phyloP scores from a whole-genome alignment of 2,329 filamentous ascomycete genomes.

The Triangularia verruculosa region DNA sequence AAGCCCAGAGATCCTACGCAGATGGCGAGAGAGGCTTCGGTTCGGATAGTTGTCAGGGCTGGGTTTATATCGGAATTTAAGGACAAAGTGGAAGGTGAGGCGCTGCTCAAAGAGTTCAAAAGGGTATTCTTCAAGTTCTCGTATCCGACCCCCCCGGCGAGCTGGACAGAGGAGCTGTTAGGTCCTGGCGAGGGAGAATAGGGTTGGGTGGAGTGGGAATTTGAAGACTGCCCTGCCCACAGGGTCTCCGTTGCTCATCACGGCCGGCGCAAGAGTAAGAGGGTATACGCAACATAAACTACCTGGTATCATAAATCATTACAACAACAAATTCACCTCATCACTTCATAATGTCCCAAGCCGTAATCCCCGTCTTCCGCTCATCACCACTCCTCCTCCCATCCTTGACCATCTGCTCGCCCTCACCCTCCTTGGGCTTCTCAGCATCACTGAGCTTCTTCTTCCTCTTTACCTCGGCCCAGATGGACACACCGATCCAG shows the following conservation, averaged over 20 bases:
- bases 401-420: constrained; percentile 8
- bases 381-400: background rate
- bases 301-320: background rate
- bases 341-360: background rate
- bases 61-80: constrained; percentile 4
- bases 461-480: constrained; percentile 32
- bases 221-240: too few relatives aligned
- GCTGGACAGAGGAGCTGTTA: background rate
- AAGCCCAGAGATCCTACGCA: background rate
- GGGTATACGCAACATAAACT: background rate
- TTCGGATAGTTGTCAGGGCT: constrained; percentile 4
- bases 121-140: constrained; percentile 14
- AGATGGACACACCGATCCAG: constrained; percentile 37
- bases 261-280: too few relatives aligned
- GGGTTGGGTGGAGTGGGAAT: too few relatives aligned
- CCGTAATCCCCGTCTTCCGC: background rate
- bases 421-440: constrained; percentile 5
- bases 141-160: constrained; percentile 18
- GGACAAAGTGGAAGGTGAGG: background rate
- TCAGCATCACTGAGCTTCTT: background rate
- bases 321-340: background rate
- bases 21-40: constrained; percentile 8
- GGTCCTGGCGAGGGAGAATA: too few relatives aligned
- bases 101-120: background rate
- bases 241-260: too few relatives aligned